These are phyloP conservation scores for Heterobasidion occidentale DNA, from an alignment of 1,284 basidiomycete genomes.

Conservation along the genomic window DNA sequence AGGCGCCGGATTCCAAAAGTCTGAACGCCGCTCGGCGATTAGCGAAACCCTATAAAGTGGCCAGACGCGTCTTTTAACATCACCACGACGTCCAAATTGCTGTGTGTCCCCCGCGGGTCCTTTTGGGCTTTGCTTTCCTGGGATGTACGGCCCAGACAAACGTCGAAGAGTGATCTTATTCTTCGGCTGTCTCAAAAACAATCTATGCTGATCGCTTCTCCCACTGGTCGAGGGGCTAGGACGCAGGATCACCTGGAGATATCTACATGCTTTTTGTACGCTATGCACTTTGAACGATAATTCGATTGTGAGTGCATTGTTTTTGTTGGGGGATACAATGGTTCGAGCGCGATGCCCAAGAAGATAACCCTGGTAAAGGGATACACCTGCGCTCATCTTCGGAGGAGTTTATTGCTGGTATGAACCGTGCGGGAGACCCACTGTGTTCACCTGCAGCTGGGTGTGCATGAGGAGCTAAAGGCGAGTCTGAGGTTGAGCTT, in stretches of 20 bases:
- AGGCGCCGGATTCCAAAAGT: too few species aligned
- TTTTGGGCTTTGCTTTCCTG: constrained; percentile 27
- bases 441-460: constrained; percentile 28
- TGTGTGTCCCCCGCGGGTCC: constrained; percentile 48
- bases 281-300: constrained; percentile 4
- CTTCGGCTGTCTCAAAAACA: constrained; percentile 69
- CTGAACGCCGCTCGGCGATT: too few species aligned
- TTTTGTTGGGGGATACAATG: constrained; percentile 7
- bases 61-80: too few species aligned
- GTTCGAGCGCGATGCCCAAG: constrained; percentile 34
- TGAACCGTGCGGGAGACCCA: constrained; percentile 3
- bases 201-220: constrained; percentile 82
- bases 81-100: constrained; percentile 68
- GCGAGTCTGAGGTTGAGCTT: constrained; percentile 61
- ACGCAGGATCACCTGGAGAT: constrained; percentile 85
- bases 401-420: constrained; percentile 7
- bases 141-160: constrained; percentile 83
- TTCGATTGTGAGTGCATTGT: constrained; percentile 22
- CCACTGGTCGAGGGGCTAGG: constrained; percentile 80
- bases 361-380: constrained; percentile 84
- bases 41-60: too few species aligned
- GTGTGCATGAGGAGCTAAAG: constrained; percentile 72
- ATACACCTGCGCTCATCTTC: constrained; percentile 52
- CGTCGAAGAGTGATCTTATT: constrained; percentile 54
- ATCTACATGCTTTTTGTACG: constrained; percentile 41